Conservation (phyloP, 2,329 filamentous ascomycete genomes). For the Nemania serpens region DNA sequence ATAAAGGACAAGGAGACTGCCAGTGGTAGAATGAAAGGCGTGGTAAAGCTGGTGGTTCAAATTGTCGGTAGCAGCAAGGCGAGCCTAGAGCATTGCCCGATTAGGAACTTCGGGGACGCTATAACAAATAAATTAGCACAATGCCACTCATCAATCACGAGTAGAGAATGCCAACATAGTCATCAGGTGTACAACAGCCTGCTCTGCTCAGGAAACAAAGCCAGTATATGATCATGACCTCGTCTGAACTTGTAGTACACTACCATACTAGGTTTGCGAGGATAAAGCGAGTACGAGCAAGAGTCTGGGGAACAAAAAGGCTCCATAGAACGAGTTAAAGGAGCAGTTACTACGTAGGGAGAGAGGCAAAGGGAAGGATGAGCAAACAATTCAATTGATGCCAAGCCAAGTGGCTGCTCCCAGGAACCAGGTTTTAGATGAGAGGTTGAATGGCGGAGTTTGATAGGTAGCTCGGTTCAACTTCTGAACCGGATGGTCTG, state of each 20-base stretch:
- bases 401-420: not conserved
- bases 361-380: not conserved
- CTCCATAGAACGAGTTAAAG: not conserved
- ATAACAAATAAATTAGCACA: conserved; percentile 15
- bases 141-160: conserved; percentile 1
- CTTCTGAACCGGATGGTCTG: conserved; percentile 12
- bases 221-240: too few relatives aligned
- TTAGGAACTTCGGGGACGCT: conserved; percentile 15
- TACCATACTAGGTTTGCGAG: not conserved
- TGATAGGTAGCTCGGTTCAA: not conserved
- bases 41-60: conserved; percentile 33
- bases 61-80: conserved; percentile 30
- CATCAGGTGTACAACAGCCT: too few relatives aligned
- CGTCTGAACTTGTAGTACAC: not conserved
- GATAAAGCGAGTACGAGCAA: not conserved
- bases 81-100: conserved; percentile 33
- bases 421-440: not conserved
- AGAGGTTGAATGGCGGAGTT: too few relatives aligned
- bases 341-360: not conserved
- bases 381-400: too few relatives aligned
- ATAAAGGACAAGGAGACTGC: conserved; percentile 2
- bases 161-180: too few relatives aligned
- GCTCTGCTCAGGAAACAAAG: too few relatives aligned
- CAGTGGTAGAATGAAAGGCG: conserved; percentile 31
- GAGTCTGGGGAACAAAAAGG: too few relatives aligned